Base-by-base conservation (phyloP, 257 asterid species). In the Solanum ahanhuiri region DNA sequence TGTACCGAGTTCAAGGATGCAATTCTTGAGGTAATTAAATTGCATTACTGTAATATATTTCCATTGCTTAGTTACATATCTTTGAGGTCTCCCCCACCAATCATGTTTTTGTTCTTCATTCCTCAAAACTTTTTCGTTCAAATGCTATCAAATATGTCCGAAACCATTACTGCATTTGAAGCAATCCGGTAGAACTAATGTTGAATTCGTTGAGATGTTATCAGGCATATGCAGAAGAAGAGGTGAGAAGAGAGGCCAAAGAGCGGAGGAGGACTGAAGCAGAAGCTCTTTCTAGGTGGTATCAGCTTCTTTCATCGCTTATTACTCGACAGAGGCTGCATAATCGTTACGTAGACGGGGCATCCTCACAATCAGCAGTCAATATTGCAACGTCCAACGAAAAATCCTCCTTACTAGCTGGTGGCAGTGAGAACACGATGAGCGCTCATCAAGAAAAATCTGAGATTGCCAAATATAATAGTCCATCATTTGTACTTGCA, bases 271-370 rank as follows among this genome's bases (percentile, higher is more conserved):
- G 85, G 89, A 87, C 88, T 2, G 98, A 94, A 88, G 91, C 87
- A 12, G 94, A 91, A 88, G 98, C 99, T 58, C 94, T 94, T 73
- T 92, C 95, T 31, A 93, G 95, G 92, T 96, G 99, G 99, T 95
- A 95, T 91, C 99, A 96, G 89, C 98, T 96, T 86, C 98, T 96
- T 85, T 94, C 97, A 20, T 96, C 99, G 85, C 90, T 96, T 43
- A 85, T 93, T 67, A 96, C 97, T 22, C 92, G 98, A 31, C 98
- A 93, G 89, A 91, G 98, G 88, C 88, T 96, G 91, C 93, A 91
- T 81, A 88, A 91, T 28, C 23, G 91, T 89, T 95, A 96, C 51
- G 94, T 93, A 41, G 90, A 91, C 25, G 92, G 89, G 41, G 85
- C 87, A 12, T 33, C 85, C 51, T 90, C 92, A 34, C 89, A 89